Percentiles rank a stretch among this genome's conserved stretches.
These are phyloP conservation scores for Rhododendron williamsianum DNA, from an alignment of 148 eudicot species.

Conservation along the genomic window DNA sequence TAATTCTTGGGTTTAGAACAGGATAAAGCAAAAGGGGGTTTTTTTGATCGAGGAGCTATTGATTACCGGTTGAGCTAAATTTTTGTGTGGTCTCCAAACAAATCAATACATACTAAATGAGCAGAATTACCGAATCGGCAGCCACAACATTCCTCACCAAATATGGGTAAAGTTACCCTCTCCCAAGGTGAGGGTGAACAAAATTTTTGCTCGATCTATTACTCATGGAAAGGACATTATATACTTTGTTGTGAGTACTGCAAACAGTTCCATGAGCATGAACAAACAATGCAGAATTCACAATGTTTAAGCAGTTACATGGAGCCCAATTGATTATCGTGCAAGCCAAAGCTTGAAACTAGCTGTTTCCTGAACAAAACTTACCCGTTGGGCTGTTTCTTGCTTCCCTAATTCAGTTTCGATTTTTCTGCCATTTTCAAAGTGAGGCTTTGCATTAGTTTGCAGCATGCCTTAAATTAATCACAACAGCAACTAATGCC, in stretches of 20 bases:
- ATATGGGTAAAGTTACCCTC: no score
- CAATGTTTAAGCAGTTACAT: not conserved
- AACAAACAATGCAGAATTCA: not conserved
- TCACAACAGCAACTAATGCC: not conserved
- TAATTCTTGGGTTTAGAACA: no score
- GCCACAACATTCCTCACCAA: no score
- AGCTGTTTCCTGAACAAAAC: not conserved
- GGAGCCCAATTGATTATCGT: not conserved
- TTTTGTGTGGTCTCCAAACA: not conserved
- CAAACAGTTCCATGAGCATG: not conserved
- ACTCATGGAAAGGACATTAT: no score
- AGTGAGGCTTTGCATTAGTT: not conserved
- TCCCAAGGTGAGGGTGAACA: no score
- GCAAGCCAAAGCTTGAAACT: constrained; percentile 5
- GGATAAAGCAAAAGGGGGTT: no score
- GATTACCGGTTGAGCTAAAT: not conserved
- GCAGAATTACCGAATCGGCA: no score
- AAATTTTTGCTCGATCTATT: no score
- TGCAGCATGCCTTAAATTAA: not conserved
- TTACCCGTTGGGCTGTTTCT: not conserved
- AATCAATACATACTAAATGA: not conserved
- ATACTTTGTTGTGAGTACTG: not conserved
- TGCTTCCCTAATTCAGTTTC: not conserved
- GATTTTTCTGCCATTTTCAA: not conserved
- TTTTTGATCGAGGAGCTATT: no score